phyloP scores from a whole-genome alignment of 1,284 basidiomycete species.

The Fistulina hepatica region DNA sequence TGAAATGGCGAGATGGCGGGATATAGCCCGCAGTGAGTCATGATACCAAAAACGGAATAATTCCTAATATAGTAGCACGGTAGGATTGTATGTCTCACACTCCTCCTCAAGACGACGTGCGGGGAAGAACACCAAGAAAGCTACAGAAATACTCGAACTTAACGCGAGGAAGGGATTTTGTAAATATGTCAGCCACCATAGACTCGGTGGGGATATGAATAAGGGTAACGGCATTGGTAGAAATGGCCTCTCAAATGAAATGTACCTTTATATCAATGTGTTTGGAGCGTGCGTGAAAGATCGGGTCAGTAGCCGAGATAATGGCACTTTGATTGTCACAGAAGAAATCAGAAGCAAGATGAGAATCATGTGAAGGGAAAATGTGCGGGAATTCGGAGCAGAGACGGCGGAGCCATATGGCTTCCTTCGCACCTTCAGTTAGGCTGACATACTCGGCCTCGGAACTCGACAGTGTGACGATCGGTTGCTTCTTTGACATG shows the following conservation, averaged over 20 bases:
- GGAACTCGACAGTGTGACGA: conserved; percentile 18
- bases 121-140: conserved; percentile 8
- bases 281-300: conserved; percentile 21
- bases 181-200: conserved; percentile 23
- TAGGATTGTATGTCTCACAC: no score
- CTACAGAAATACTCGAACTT: conserved; percentile 7
- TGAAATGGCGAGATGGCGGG: no score
- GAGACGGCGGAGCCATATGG: conserved; percentile 19
- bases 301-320: conserved; percentile 18
- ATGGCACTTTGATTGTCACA: conserved; percentile 26
- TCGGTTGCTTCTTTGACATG: conserved; percentile 20
- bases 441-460: conserved; percentile 21
- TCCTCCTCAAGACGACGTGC: conserved; percentile 13
- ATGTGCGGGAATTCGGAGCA: conserved; percentile 12
- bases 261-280: conserved; percentile 32
- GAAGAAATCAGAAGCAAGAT: conserved; percentile 9
- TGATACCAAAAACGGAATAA: no score
- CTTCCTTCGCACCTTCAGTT: conserved; percentile 18
- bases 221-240: conserved; percentile 17
- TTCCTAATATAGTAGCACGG: no score
- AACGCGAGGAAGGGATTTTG: conserved; percentile 14
- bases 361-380: neutral
- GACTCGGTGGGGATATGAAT: conserved; percentile 17
- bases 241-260: conserved; percentile 26
- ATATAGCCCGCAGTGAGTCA: no score